A percentile compares a stretch with the other conserved stretches of the same genome.
These are phyloP conservation scores for Xerocomellus intermedius DNA, from an alignment of 768 basidiomycete species.

Conservation along the genomic window DNA sequence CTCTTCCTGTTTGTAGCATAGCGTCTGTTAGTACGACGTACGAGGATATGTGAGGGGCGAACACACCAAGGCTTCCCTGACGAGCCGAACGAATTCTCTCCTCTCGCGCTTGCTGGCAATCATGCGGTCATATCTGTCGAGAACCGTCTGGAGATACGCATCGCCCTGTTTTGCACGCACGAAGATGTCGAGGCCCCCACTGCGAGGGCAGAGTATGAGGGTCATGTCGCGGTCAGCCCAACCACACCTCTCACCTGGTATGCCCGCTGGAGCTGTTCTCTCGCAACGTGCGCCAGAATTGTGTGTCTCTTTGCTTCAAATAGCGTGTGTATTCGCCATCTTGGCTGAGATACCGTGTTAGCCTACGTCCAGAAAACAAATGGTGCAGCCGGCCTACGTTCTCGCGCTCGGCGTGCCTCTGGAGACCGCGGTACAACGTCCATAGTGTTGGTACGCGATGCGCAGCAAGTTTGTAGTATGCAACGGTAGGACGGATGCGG, in stretches of 20 bases:
- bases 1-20: conserved; percentile 48
- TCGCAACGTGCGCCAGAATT: conserved; percentile 54
- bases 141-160: conserved; percentile 39
- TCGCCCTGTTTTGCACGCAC: conserved; percentile 54
- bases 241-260: conserved; percentile 48
- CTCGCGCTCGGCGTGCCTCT: conserved; percentile 52
- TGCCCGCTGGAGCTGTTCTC: conserved; percentile 44
- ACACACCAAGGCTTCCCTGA: conserved; percentile 54
- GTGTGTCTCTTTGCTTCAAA: conserved; percentile 52
- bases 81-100: conserved; percentile 44
- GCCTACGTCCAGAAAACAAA: not conserved
- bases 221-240: not conserved
- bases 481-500: conserved; percentile 56
- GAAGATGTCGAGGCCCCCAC: conserved; percentile 67
- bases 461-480: conserved; percentile 66
- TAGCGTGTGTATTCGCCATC: conserved; percentile 50
- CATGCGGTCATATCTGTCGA: conserved; percentile 58
- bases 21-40: not conserved
- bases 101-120: conserved; percentile 52
- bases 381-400: conserved; percentile 42
- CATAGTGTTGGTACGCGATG: conserved; percentile 79
- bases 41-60: not conserved
- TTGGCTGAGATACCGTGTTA: conserved; percentile 43
- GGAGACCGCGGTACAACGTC: conserved; percentile 70
- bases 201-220: not conserved